phyloP scores from a whole-genome alignment of 2,329 filamentous ascomycete genomes.

The Arachnopeziza araneosa region DNA sequence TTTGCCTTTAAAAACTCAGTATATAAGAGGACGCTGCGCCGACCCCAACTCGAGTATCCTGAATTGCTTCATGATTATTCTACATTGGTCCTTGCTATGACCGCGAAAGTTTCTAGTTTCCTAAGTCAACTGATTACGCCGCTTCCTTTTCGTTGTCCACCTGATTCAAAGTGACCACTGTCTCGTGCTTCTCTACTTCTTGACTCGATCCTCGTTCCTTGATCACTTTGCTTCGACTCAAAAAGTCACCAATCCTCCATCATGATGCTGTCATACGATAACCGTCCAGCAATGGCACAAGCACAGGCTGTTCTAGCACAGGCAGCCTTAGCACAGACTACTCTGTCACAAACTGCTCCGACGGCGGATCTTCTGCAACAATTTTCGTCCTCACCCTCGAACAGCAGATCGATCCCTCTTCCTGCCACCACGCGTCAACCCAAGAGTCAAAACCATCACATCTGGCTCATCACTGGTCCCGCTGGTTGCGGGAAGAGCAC shows the following conservation, averaged over 20 bases:
- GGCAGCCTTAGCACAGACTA: conserved; percentile 3
- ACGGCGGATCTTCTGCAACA: conserved; percentile 2
- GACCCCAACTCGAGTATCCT: conserved; percentile 15
- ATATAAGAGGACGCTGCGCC: conserved; percentile 10
- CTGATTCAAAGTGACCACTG: background rate
- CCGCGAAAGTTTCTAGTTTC: background rate
- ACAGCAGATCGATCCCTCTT: background rate
- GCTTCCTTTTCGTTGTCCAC: background rate
- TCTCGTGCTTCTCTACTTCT: background rate
- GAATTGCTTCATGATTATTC: conserved; percentile 15
- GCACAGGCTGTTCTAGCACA: conserved; percentile 10
- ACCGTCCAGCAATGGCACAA: conserved; percentile 20
- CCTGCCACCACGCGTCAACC: background rate
- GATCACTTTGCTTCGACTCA: background rate
- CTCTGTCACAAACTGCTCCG: conserved; percentile 4
- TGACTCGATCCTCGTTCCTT: background rate
- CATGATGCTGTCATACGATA: conserved; percentile 29
- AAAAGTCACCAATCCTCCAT: background rate
- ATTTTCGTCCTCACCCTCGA: background rate
- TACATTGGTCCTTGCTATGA: background rate
- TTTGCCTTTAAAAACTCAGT: background rate
- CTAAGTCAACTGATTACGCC: background rate
- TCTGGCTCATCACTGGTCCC: conserved; percentile 76
- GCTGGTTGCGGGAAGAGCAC: conserved; percentile 78
- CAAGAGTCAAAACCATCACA: conserved; percentile 47